phyloP scores from a whole-genome alignment of 2,329 filamentous ascomycete genomes.

The Colletotrichum sansevieriae region DNA sequence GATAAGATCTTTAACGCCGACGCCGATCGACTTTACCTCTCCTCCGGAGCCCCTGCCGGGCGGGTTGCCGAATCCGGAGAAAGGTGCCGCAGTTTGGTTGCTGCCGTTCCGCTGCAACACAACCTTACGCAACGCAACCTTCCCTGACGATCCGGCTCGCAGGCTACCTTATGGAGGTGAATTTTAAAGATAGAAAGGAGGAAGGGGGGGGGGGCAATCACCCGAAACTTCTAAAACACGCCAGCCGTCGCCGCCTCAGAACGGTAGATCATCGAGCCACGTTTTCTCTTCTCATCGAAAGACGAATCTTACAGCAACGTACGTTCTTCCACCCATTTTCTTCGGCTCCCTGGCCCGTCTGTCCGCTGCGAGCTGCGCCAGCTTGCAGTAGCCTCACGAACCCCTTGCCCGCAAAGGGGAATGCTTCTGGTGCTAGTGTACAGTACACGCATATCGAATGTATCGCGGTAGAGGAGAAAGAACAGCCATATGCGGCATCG shows the following conservation, averaged over 20 bases:
- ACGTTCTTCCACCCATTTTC: no score
- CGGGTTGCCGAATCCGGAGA: conserved; percentile 8
- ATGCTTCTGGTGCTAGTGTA: no score
- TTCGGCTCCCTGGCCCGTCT: not conserved
- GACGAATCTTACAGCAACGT: no score
- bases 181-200: not conserved
- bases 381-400: no score
- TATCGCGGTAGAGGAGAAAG: no score
- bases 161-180: no score
- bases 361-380: not conserved
- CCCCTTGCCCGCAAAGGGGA: no score
- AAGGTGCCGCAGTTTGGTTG: not conserved
- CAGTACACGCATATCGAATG: no score
- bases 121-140: conserved; percentile 10
- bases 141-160: conserved; percentile 32
- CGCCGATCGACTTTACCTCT: not conserved
- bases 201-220: not conserved
- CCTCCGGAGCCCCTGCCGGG: no score
- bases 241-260: conserved; percentile 10
- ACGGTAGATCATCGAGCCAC: conserved; percentile 7
- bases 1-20: conserved; percentile 3
- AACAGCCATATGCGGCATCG: no score
- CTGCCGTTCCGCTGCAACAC: not conserved
- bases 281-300: not conserved
- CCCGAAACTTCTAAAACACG: conserved; percentile 24